These are phyloP conservation scores for Xerocomus tenax DNA, from an alignment of 1,284 basidiomycete species.

Conservation along the genomic window DNA sequence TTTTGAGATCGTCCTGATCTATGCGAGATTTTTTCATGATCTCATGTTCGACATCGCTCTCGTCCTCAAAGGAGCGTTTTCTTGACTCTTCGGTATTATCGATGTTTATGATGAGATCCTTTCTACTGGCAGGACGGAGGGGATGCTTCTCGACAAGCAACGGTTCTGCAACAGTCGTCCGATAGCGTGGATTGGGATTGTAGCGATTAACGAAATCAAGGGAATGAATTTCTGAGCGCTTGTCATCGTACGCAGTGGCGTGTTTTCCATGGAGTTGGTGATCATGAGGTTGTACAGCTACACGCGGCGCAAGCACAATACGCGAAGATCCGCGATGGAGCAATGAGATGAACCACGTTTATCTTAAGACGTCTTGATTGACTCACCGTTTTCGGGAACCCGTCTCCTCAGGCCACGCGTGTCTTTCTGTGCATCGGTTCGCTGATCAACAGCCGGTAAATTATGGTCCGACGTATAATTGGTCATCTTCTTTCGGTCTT, in stretches of 20 bases:
- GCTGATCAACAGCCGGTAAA: constrained; percentile 23
- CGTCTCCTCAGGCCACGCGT: constrained; percentile 28
- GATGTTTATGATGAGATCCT: constrained; percentile 10
- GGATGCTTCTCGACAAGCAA: constrained; percentile 12
- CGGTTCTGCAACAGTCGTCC: constrained; percentile 18
- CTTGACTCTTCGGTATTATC: constrained; percentile 23
- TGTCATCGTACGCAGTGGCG: constrained; percentile 11
- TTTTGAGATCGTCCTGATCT: constrained; percentile 38
- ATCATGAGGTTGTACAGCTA: constrained; percentile 18
- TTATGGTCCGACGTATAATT: constrained; percentile 25
- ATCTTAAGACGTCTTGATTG: constrained; percentile 19
- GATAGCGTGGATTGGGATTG: constrained; percentile 29
- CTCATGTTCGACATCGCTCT: constrained; percentile 36
- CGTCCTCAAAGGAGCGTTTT: constrained; percentile 39
- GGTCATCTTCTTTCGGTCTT: constrained; percentile 26
- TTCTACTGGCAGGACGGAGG: constrained; percentile 24
- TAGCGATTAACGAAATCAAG: constrained; percentile 30
- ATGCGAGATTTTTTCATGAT: constrained; percentile 46
- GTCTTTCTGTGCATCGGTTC: constrained; percentile 23
- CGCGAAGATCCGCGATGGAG: constrained; percentile 15
- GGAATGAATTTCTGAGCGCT: constrained; percentile 14
- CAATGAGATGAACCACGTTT: constrained; percentile 27
- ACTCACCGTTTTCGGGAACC: constrained; percentile 29
- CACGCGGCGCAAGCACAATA: constrained; percentile 17
- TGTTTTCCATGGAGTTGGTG: constrained; percentile 18